Evolutionary conservation across 495 filamentous ascomycete genomes (phyloP), one percentile per base, ranked within the genome.

Genomic region (Penicillium psychrofluorescens): DNA sequence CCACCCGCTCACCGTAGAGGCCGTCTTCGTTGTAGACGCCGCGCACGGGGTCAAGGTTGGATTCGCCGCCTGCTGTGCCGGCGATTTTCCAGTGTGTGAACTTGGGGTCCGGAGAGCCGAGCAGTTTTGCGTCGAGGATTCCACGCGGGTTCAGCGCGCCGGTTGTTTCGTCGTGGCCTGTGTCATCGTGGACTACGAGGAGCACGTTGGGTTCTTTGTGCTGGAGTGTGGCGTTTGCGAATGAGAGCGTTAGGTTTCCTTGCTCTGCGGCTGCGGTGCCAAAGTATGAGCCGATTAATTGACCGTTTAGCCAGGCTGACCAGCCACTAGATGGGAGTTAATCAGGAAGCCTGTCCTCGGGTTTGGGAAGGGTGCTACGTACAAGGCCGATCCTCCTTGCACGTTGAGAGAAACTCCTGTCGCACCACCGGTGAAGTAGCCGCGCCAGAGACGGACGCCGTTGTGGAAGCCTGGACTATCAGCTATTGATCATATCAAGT

Each of bases 1-100:
- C 84, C 36, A 81, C 69, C 6, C 85, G 70, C 51, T 88, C 86
- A n/a, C 72, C 74, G 48, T 64, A 81, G 12, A 86, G 56, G 0
- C 79, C 84, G 38, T 84, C 84, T 65, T 89, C 86, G 50, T 89
- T 90, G 48, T 84, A 58, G n/a, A 78, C 82, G 28, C 86, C 84
- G 42, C 84, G 79, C 1, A 71, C 64, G 28, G 71, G 68, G 55
- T 90, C 86, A 9, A 62, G 43, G 57, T 86, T 85, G 30, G 77
- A 61, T 45, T 88, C 83, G 13, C 85, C 84, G 39, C 79, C 80
- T 8, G 87, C 67, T 46, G 86, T 87, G 11, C 86, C 86, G 7
- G 84, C 83, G 8, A 90, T 51, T 56, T 85, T 85, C 86, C 86
- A 89, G 36, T 70, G 70, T 8, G 81, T 61, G 43, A 62, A 72